Base-by-base conservation (phyloP, 192 early-diverging fungal genomes). In the Pecoramyces ruminantium region DNA sequence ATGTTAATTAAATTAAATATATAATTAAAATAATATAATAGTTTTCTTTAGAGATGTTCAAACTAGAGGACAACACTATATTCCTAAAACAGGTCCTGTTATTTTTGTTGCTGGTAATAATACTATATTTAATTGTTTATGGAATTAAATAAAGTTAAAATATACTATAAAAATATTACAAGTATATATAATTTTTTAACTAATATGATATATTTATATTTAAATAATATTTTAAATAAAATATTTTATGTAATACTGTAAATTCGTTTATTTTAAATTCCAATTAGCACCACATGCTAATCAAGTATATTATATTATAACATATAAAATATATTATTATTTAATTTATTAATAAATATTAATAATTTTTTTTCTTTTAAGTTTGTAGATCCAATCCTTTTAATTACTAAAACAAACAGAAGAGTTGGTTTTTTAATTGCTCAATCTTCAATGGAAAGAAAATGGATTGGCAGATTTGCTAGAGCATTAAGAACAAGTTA, bases 351-450 rank as follows among this genome's bases (percentile, higher is more conserved):
- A 6, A 34, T 34, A 34, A 34, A 21, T 51, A 51, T 51, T 51
- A 13, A 21, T 25, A 67, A 11, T 67, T n/a, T n/a, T 4, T 21
- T 9, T n/a, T 67, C 8, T n/a, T n/a, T 21, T 0, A 11, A 67
- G 92, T 98, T 99, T 88, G 92, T 99, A 34, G 97, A 99, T 86
- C 96, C 96, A 11, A 81, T 97, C 42, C 92, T 97, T 81, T 86
- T 99, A 18, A 92, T 97, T 82, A 90, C 89, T 79, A 92, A 79
- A 81, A 30, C 30, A 9, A 79, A 79, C 13, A 29, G 81, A 30
- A 30, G 58, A 81, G 12, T 30, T 51, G 81, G 90, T 42, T 95
- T 94, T 80, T 78, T 96, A 77, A 89, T 90, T 77, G 95, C 96
- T 16, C 93, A 93, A 83, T 95, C 94, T 82, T 94, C 93, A 29